A percentile compares a stretch with the other conserved stretches of the same genome.
These are phyloP conservation scores for Saturnispora mendoncae DNA, from an alignment of 805 yeast species.

Conservation along the genomic window DNA sequence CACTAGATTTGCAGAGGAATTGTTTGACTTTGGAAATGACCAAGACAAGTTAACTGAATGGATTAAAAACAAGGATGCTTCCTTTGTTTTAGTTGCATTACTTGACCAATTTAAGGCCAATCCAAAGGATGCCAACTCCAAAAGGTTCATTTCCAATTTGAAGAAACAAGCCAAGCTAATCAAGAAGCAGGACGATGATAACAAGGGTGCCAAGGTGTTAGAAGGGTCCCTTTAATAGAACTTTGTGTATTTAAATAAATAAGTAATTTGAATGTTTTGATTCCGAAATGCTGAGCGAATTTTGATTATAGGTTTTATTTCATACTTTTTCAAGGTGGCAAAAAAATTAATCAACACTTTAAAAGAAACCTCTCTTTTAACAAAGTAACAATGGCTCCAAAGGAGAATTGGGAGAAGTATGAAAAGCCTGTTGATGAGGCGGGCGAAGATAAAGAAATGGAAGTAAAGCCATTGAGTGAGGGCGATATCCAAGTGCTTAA, in stretches of 20 bases:
- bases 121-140: conserved; percentile 31
- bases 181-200: conserved; percentile 32
- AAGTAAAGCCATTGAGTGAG: conserved; percentile 81
- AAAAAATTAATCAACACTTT: too few species aligned
- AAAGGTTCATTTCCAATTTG: conserved; percentile 45
- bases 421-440: conserved; percentile 69
- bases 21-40: conserved; percentile 42
- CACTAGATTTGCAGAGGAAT: conserved; percentile 34
- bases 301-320: too few species aligned
- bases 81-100: conserved; percentile 77
- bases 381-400: conserved; percentile 95
- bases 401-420: conserved; percentile 97
- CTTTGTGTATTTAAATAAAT: neutral
- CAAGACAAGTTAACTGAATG: conserved; percentile 48
- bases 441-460: conserved; percentile 52
- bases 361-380: too few species aligned
- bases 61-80: conserved; percentile 56
- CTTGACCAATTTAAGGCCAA: conserved; percentile 51
- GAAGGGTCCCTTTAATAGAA: conserved; percentile 26
- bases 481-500: conserved; percentile 96
- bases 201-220: conserved; percentile 59
- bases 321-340: too few species aligned
- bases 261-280: neutral
- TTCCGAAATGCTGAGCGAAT: neutral
- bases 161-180: conserved; percentile 40